These are phyloP conservation scores for Cyclocybe aegerita DNA, from an alignment of 768 basidiomycete species.

Conservation along the genomic window DNA sequence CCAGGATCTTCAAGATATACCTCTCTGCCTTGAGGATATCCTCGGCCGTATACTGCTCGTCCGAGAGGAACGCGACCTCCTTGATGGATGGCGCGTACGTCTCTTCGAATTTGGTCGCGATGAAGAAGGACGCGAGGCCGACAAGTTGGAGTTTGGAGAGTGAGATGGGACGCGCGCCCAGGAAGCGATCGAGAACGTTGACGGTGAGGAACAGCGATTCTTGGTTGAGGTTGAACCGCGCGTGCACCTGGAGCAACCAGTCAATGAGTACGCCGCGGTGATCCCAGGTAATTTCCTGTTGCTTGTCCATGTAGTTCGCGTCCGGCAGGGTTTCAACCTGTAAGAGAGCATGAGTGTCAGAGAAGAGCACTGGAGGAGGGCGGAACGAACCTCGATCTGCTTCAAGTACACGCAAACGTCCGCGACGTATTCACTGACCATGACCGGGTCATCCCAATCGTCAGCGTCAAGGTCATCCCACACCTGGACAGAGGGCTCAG, in stretches of 20 bases:
- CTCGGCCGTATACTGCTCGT: constrained; percentile 70
- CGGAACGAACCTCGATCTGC: constrained; percentile 64
- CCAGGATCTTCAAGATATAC: constrained; percentile 82
- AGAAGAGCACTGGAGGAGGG: background rate
- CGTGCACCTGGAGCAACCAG: constrained; percentile 92
- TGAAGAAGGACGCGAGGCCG: constrained; percentile 83
- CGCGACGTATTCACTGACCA: constrained; percentile 95
- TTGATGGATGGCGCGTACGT: constrained; percentile 82
- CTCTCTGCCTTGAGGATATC: constrained; percentile 89
- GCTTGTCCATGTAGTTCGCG: constrained; percentile 80
- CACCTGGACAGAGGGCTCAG: constrained; percentile 39
- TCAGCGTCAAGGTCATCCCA: constrained; percentile 93
- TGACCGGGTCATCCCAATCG: constrained; percentile 90
- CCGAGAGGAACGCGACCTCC: constrained; percentile 79
- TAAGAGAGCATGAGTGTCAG: background rate
- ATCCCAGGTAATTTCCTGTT: constrained; percentile 84
- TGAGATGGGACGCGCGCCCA: constrained; percentile 70
- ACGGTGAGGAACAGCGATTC: constrained; percentile 90
- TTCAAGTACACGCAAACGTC: constrained; percentile 95
- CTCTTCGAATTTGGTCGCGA: constrained; percentile 92
- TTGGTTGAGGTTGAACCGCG: constrained; percentile 79
- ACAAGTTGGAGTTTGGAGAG: constrained; percentile 88
- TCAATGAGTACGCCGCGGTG: constrained; percentile 89
- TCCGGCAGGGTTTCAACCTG: constrained; percentile 79
- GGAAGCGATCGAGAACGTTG: constrained; percentile 83